Evolutionary conservation across 148 eudicot genomes (phyloP), one percentile per base, ranked within the genome.

Genomic region (Fagopyrum tataricum): DNA sequence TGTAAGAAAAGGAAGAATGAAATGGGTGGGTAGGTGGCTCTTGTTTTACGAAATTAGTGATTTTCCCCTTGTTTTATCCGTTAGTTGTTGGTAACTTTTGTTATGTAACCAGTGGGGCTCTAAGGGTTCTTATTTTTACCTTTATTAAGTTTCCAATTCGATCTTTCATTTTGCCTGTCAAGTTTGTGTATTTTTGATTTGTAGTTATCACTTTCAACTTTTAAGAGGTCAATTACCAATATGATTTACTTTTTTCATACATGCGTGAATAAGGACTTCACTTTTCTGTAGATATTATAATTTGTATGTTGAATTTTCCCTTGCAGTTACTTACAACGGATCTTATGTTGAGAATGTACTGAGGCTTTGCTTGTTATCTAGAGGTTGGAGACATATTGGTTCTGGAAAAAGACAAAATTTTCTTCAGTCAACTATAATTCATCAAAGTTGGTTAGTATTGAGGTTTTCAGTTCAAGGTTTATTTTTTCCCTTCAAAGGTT

Each of bases 371-470:
- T 55, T 74, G 24, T 68, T 79, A 71, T 72, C 44, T 7, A 72
- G 78, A 73, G 72, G 75, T 17, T 73, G 61, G 58, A 82, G 40
- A 42, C 70, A 47, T 77, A 18, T 64, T 76, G 80, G 67, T 71
- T 58, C 66, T 51, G 70, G 66, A 62, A 78, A 78, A 73, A 73
- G 74, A 44, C 78, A 76, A 77, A 77, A 73, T 71, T 31, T 41
- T 51, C 72, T 73, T 77, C 21, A 26, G 40, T 71, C 83, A 5
- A 44, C 41, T 64, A 4, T 82, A 73, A 53, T 83, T 66, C 90
- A 78, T 39, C 77, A 72, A 51, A 82, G 78, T 72, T 80, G 64
- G 97, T 91, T 79, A 91, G 97, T 85, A 39, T 49, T 64, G 69
- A 64, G 39, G 42, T 64, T 64, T 64, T 64, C 69, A 4, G 20